Percentiles rank a stretch among this genome's conserved stretches.
Conservation (phyloP, 2,329 filamentous ascomycete genomes). For the Pseudogymnoascus sp. region DNA sequence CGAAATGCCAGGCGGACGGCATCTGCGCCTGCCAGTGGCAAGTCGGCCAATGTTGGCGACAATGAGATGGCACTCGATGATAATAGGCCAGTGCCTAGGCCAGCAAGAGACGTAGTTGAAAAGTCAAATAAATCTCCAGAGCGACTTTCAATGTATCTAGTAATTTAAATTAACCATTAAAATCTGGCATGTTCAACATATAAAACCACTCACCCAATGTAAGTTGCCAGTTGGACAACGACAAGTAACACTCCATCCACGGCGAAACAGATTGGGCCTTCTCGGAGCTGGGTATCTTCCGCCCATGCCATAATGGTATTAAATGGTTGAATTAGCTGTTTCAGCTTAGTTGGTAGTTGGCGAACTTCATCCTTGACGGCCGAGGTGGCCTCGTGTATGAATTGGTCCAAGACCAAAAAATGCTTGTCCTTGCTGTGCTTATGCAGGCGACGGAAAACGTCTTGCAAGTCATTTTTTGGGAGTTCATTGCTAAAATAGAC, state of each 20-base stretch:
- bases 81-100: background rate
- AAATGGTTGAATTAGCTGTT: background rate
- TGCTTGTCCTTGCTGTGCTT: background rate
- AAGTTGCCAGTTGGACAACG: background rate
- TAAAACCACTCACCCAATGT: background rate
- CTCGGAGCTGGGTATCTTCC: background rate
- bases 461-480: background rate
- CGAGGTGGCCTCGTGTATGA: background rate
- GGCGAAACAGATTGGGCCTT: background rate
- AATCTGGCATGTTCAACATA: background rate
- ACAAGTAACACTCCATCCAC: background rate
- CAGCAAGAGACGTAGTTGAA: background rate
- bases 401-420: background rate
- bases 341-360: background rate
- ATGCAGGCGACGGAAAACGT: background rate
- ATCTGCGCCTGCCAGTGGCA: background rate
- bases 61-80: background rate
- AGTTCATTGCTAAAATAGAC: background rate
- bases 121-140: constrained; percentile 10
- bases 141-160: background rate
- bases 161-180: background rate
- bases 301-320: background rate
- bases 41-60: background rate
- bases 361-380: background rate
- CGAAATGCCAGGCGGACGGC: background rate